Base-by-base conservation (phyloP, 345 rosid genomes). In the Acer negundo region DNA sequence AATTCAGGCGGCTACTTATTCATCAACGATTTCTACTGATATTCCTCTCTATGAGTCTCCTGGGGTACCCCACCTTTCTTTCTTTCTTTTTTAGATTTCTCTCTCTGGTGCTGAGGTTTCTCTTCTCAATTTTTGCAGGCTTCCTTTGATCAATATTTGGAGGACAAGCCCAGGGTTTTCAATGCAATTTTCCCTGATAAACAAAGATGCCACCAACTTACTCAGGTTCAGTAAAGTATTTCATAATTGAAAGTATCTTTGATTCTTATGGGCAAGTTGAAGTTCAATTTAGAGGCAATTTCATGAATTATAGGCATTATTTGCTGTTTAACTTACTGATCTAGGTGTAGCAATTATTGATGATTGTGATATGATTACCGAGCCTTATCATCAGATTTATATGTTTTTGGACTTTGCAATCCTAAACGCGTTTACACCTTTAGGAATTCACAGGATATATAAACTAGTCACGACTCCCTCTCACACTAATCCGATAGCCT, bases 121-220 rank as follows among this genome's bases (percentile, higher is more conserved):
- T 69, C 63, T 75, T 40, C 8, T 69, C 63, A 7, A 5, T 23
- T 38, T 73, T 55, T 78, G 79, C 86, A 93, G 98, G 98, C 95
- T 31, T 82, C 88, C 53, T 93, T 96, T 75, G 97, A 96, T 86
- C 91, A 84, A 46, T 93, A 93, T 83, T 82, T 93, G 84, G 97
- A 93, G 58, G 84, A 96, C 78, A 92, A 86, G 64, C 84, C 90
- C 22, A 91, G 99, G 79, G 91, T 92, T 55, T 93, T 95, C 84
- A 51, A 83, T 80, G 94, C 98, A 20, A 90, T 93, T 77, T 95
- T 95, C 67, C 97, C 97, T 16, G 97, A 95, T 69, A 88, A 84
- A 68, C 77, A 79, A 1, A 89, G 97, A 83, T 91, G 96, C 66
- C 84, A 78, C 28, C 87, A 80, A 64, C 88, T 93, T 38, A 92